A percentile compares a stretch with the other conserved stretches of the same genome.
These are phyloP conservation scores for Alnus rubra DNA, from an alignment of 306 rosid genomes.

Conservation along the genomic window DNA sequence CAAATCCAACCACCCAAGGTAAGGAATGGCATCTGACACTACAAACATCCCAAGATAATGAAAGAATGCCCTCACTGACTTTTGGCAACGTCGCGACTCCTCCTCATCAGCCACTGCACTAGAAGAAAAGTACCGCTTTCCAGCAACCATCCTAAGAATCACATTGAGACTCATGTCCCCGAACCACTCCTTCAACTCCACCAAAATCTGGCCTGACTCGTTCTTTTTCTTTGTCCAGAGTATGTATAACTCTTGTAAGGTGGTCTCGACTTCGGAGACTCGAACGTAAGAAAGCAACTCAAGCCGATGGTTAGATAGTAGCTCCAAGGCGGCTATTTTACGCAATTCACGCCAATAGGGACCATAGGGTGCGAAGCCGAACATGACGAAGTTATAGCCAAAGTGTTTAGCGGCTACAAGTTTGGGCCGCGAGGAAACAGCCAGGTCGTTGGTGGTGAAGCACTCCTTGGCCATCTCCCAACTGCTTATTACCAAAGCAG, in stretches of 20 bases:
- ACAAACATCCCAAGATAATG: slow-evolving; percentile 23
- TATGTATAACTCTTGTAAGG: slow-evolving; percentile 19
- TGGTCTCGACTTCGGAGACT: slow-evolving; percentile 30
- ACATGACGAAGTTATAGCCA: slow-evolving; percentile 44
- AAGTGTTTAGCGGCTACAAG: slow-evolving; percentile 25
- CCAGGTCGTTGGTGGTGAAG: slow-evolving; percentile 43
- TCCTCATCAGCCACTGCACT: not conserved
- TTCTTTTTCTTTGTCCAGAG: not conserved
- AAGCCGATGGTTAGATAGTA: slow-evolving; percentile 41
- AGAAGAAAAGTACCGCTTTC: slow-evolving; percentile 26
- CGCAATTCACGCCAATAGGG: slow-evolving; percentile 49
- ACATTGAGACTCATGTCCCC: slow-evolving; percentile 47
- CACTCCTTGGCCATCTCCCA: slow-evolving; percentile 58
- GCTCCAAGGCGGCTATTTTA: slow-evolving; percentile 35
- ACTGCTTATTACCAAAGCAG: slow-evolving; percentile 41
- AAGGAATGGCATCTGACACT: slow-evolving; percentile 47
- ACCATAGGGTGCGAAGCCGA: slow-evolving; percentile 45
- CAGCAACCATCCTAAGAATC: slow-evolving; percentile 41
- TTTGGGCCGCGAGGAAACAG: slow-evolving; percentile 45
- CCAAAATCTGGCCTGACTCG: not conserved
- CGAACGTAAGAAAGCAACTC: slow-evolving; percentile 30
- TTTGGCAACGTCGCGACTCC: not conserved
- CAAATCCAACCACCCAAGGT: slow-evolving; percentile 45
- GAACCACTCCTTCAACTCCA: slow-evolving; percentile 45
- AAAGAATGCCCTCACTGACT: slow-evolving; percentile 32